A percentile compares a stretch with the other conserved stretches of the same genome.
Conservation (phyloP, 2,329 filamentous ascomycete genomes). For the Penicillium sclerotigenum region DNA sequence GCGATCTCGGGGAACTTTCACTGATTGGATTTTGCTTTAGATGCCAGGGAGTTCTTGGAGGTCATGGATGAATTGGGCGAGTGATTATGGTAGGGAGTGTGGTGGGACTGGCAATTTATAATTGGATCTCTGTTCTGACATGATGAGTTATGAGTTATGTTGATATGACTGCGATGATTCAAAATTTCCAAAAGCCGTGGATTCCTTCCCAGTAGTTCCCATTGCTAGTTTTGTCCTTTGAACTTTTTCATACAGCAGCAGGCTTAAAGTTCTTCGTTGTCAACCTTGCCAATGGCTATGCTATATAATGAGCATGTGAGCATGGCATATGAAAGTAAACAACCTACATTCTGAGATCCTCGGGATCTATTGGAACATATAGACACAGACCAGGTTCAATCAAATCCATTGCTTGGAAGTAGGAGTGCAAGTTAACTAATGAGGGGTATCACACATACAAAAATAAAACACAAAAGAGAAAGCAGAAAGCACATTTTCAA, state of each 20-base stretch:
- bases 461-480: neutral
- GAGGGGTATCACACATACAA: neutral
- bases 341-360: neutral
- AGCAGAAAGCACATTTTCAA: neutral
- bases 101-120: neutral
- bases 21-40: constrained; percentile 25
- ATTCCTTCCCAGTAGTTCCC: neutral
- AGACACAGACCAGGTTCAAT: neutral
- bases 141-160: constrained; percentile 24
- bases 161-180: constrained; percentile 23
- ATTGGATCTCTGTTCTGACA: neutral
- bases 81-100: neutral
- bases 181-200: constrained; percentile 15
- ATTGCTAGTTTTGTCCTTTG: neutral
- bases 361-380: neutral
- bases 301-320: neutral
- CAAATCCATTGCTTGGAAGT: neutral
- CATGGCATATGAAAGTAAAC: neutral
- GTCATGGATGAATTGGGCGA: constrained; percentile 31
- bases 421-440: neutral
- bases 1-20: neutral
- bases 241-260: neutral
- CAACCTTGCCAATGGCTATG: neutral
- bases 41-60: constrained; percentile 39
- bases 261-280: neutral